Evolutionary conservation across 306 rosid genomes (phyloP).

Genomic region (Canavalia ensiformis): DNA sequence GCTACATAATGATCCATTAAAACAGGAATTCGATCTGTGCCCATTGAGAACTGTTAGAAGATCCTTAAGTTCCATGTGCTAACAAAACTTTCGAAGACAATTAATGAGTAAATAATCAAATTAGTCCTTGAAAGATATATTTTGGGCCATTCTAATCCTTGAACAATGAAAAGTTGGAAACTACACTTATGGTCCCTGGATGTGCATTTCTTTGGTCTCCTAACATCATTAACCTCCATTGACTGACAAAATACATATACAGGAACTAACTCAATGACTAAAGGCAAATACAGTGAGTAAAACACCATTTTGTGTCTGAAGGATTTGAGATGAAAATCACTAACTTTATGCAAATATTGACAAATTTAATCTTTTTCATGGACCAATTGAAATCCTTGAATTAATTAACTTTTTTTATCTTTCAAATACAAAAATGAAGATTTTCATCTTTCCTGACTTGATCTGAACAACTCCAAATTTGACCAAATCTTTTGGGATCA

Average conservation of each 20-base stretch:
- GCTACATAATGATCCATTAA: conserved; percentile 58
- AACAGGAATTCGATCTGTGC: conserved; percentile 66
- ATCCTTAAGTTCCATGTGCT: conserved; percentile 1
- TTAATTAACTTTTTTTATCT: not conserved
- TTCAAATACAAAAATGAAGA: not conserved
- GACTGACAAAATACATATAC: not conserved
- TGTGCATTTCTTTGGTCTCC: not conserved
- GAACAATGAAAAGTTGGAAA: not conserved
- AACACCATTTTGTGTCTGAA: not conserved
- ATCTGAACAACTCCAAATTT: not conserved
- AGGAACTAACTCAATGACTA: not conserved
- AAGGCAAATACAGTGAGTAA: not conserved
- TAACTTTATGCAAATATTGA: not conserved
- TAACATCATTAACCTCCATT: not conserved
- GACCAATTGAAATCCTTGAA: not conserved
- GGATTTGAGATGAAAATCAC: not conserved
- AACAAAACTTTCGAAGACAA: not conserved
- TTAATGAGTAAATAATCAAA: not conserved
- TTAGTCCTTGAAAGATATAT: not conserved
- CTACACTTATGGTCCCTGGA: not conserved
- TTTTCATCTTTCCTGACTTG: not conserved
- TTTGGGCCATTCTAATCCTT: not conserved
- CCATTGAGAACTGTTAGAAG: conserved; percentile 24
- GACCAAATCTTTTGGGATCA: not conserved
- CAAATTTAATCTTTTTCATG: not conserved